These are phyloP conservation scores for Entrophospora sp. DNA, from an alignment of 192 early-diverging fungal genomes.

Conservation along the genomic window DNA sequence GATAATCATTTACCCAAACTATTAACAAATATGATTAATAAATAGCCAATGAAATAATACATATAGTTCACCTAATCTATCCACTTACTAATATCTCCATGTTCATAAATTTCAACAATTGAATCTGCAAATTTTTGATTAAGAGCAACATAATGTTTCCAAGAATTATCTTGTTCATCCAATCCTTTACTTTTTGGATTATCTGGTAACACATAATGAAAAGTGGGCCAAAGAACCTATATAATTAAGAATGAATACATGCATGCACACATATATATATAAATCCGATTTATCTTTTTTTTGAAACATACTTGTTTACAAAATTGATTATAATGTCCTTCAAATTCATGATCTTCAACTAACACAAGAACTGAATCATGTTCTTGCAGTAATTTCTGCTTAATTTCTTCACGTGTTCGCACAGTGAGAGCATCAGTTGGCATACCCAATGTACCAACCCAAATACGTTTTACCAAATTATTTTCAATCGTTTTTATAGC, in stretches of 20 bases:
- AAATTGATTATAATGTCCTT: conserved; percentile 88
- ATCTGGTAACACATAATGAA: conserved; percentile 91
- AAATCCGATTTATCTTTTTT: background rate
- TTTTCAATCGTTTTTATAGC: conserved; percentile 65
- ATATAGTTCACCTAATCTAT: background rate
- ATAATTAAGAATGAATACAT: background rate
- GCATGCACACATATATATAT: background rate
- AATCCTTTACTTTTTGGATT: conserved; percentile 72
- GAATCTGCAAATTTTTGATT: conserved; percentile 80
- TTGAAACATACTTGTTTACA: conserved; percentile 76
- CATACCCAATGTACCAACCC: conserved; percentile 73
- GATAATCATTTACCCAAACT: conserved; percentile 98
- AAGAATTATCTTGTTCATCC: conserved; percentile 57
- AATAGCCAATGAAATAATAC: background rate
- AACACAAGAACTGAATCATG: conserved; percentile 73
- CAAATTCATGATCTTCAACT: conserved; percentile 68
- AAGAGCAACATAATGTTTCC: conserved; percentile 75
- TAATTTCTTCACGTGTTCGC: conserved; percentile 49
- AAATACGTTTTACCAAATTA: conserved; percentile 50
- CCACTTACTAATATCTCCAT: conserved; percentile 74
- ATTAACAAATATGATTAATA: background rate
- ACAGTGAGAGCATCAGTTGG: conserved; percentile 59
- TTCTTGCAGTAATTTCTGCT: conserved; percentile 48
- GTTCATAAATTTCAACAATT: conserved; percentile 66
- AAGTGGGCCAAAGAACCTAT: conserved; percentile 91